Conservation (phyloP, 768 basidiomycete genomes). For the Hygrocybe punicea region DNA sequence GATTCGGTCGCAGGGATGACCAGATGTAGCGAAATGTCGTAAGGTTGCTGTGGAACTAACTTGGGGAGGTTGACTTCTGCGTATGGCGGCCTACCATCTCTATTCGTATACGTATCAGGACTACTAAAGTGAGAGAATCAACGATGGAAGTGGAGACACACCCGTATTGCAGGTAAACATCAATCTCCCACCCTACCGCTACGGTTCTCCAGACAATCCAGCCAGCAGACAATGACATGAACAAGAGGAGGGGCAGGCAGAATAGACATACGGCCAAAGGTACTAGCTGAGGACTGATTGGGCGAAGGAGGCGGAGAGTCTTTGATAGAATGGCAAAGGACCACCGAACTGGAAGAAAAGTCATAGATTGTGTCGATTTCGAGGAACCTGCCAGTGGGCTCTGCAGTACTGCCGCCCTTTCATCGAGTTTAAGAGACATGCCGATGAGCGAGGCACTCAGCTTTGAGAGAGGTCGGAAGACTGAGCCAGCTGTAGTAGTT, state of each 20-base stretch:
- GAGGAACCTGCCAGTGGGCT: neutral
- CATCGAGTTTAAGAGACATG: neutral
- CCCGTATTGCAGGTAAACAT: constrained; percentile 79
- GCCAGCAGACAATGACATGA: constrained; percentile 65
- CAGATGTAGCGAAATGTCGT: constrained; percentile 68
- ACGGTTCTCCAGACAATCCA: constrained; percentile 71
- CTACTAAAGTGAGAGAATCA: constrained; percentile 4
- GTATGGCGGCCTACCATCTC: constrained; percentile 64
- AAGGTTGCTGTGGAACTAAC: constrained; percentile 62
- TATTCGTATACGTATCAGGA: constrained; percentile 26
- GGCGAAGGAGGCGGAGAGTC: constrained; percentile 40
- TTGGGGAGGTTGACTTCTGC: constrained; percentile 51
- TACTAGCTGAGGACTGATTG: constrained; percentile 60
- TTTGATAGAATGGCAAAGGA: constrained; percentile 16
- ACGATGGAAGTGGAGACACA: constrained; percentile 32
- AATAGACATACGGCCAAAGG: constrained; percentile 59
- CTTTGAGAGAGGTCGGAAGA: no score
- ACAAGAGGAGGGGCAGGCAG: constrained; percentile 58
- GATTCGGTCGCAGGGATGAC: constrained; percentile 60
- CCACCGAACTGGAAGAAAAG: neutral
- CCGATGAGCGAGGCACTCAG: neutral
- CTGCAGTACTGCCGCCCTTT: no score
- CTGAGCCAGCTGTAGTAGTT: no score
- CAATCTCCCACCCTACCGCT: constrained; percentile 66
- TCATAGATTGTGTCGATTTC: neutral